These are phyloP conservation scores for Trichoderma asperelloides DNA, from an alignment of 495 filamentous ascomycete genomes.

Conservation along the genomic window DNA sequence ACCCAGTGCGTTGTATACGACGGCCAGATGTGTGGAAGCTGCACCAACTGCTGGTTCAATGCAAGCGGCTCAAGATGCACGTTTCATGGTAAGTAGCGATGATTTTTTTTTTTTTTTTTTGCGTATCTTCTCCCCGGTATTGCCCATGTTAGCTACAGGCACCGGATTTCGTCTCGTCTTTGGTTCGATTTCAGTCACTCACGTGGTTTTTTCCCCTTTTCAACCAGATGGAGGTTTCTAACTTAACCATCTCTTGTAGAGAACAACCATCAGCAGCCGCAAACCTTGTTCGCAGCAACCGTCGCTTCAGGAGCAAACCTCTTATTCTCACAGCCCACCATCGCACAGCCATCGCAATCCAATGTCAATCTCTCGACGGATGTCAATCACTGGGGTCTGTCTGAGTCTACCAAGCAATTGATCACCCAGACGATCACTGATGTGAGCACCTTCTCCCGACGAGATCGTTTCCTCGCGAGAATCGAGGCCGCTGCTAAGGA, in stretches of 20 bases:
- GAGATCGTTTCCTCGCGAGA: conserved; percentile 1
- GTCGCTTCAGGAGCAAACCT: background rate
- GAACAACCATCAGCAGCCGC: conserved; percentile 6
- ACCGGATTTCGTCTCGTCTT: background rate
- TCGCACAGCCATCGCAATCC: background rate
- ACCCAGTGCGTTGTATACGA: conserved; percentile 37
- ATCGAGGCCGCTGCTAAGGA: conserved; percentile 5
- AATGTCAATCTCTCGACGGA: background rate
- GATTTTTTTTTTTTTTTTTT: too few species aligned
- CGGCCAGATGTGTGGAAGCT: conserved; percentile 44
- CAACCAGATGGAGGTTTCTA: conserved; percentile 11
- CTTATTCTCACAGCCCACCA: background rate
- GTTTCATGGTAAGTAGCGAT: conserved; percentile 37
- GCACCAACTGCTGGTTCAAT: conserved; percentile 46
- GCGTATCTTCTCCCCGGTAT: background rate
- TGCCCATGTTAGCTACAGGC: too few species aligned
- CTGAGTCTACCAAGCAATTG: conserved; percentile 1
- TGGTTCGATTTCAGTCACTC: background rate
- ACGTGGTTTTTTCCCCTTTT: background rate
- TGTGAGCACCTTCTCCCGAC: background rate
- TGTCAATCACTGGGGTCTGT: background rate
- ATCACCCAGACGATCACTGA: conserved; percentile 10
- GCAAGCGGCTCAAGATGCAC: conserved; percentile 40
- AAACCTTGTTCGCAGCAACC: background rate
- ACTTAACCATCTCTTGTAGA: conserved; percentile 18